phyloP scores from a whole-genome alignment of 768 basidiomycete species.

The Boletus pseudopeckii region DNA sequence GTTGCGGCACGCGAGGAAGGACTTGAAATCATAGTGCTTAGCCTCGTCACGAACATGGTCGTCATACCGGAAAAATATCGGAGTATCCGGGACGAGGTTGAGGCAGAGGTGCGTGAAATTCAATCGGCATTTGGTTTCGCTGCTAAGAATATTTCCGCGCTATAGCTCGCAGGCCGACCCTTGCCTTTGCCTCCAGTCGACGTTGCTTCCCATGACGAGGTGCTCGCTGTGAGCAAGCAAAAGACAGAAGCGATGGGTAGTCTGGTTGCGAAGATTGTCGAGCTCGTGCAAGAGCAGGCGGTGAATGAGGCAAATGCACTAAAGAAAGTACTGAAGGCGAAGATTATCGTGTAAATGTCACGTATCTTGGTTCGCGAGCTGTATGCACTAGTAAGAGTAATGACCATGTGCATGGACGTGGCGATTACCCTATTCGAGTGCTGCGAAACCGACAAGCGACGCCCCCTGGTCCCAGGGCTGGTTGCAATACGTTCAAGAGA shows the following conservation, averaged over 20 bases:
- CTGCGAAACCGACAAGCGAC: neutral
- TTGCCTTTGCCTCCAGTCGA: constrained; percentile 39
- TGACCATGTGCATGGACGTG: neutral
- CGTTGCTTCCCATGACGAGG: constrained; percentile 77
- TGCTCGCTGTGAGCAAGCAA: constrained; percentile 57
- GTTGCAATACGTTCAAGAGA: neutral
- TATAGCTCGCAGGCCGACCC: constrained; percentile 59
- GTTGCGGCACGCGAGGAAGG: constrained; percentile 75
- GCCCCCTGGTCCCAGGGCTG: neutral
- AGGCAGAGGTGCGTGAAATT: constrained; percentile 58
- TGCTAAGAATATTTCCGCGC: constrained; percentile 1
- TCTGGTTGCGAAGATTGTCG: constrained; percentile 66
- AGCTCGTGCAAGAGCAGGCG: constrained; percentile 29
- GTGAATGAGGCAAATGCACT: constrained; percentile 1
- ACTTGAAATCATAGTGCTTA: constrained; percentile 72
- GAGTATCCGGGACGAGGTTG: constrained; percentile 70
- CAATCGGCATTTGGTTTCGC: neutral
- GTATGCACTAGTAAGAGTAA: too few relatives aligned
- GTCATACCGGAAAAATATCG: constrained; percentile 65
- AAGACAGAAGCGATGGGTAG: constrained; percentile 71
- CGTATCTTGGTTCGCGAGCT: neutral
- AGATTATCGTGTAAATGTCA: neutral
- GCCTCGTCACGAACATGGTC: constrained; percentile 83
- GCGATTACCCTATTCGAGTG: neutral
- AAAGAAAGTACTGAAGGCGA: constrained; percentile 2